Base-by-base conservation (phyloP, 495 filamentous ascomycete species). In the Hypoxylon cercidicola region DNA sequence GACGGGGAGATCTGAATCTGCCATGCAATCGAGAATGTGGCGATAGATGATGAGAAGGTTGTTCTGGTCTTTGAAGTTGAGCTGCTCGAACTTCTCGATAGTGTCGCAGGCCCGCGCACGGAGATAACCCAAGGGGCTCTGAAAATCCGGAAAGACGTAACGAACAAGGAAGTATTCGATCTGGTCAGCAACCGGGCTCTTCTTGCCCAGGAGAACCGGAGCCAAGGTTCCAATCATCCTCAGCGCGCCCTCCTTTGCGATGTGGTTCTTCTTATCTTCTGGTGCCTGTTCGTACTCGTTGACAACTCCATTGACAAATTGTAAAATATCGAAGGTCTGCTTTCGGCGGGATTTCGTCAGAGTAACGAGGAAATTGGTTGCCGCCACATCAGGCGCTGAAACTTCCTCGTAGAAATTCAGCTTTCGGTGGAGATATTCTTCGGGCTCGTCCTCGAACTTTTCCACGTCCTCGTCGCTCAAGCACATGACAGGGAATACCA, bases 101-200 rank as follows among this genome's bases (percentile, higher is more conserved):
- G 93, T 97, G 70, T 98, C 93, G 74, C 95, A 99, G 55, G 95
- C 96, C 61, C 95, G 90, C 20, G 95, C 95, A 55, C 95, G 88
- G 47, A 99, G 88, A 81, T 92, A 99, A 18, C 96, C 96, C 69
- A 97, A 90, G 15, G 89, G 86, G 74, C 91, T 97, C 60, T 91
- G 87, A 82, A 99, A 99, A 71, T 99, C 96, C 9, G 95, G 95
- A 81, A 99, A 98, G 57, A 99, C 95, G 66, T 97, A 95, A 50
- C 95, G 90, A 53, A 98, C 93, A 62, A 99, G 91, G 83, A 99
- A 99, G 72, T 95, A 97, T 77, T 99, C 95, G n/a, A 97, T 94
- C 78, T 97, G 92, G 66, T 96, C 89, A 35, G 95, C 95, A 67
- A 99, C 96, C 10, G 95, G 95, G 73, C 93, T 97, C 82, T 97